phyloP scores from a whole-genome alignment of 192 early-diverging fungal genomes.

The Spinellus fusiger region DNA sequence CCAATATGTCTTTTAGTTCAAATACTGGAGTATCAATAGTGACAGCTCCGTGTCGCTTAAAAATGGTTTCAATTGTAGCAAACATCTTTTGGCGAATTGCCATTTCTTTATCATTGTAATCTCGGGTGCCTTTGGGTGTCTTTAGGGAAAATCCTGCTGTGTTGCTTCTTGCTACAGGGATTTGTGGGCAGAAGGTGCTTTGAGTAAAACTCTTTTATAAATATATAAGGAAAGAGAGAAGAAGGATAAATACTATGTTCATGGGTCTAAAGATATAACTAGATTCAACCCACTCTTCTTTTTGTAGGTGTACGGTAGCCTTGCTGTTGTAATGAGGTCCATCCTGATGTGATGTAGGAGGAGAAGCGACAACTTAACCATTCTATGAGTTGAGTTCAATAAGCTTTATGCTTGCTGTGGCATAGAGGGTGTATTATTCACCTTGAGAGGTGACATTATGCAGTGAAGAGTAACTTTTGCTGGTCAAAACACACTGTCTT shows the following conservation, averaged over 20 bases:
- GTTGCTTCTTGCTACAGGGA: background rate
- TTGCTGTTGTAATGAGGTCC: no score
- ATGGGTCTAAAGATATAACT: background rate
- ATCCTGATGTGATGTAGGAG: no score
- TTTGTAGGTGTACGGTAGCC: no score
- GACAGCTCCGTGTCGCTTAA: constrained; percentile 93
- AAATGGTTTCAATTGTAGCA: constrained; percentile 69
- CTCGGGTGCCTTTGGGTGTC: constrained; percentile 20
- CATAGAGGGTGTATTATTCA: no score
- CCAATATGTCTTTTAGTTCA: constrained; percentile 82
- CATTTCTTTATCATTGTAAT: constrained; percentile 54
- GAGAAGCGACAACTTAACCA: no score
- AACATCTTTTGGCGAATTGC: constrained; percentile 86
- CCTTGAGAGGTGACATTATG: no score
- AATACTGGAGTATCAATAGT: constrained; percentile 98
- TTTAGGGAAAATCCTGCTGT: constrained; percentile 1
- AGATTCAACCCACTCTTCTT: no score
- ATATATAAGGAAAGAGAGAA: background rate
- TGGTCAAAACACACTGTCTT: no score
- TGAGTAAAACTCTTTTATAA: background rate
- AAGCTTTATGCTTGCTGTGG: no score
- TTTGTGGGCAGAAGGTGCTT: no score
- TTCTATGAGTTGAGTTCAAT: no score
- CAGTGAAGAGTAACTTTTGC: no score
- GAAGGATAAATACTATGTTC: background rate